A percentile compares a stretch with the other conserved stretches of the same genome.
phyloP scores from a whole-genome alignment of 345 rosid species.

The Dimocarpus longan region DNA sequence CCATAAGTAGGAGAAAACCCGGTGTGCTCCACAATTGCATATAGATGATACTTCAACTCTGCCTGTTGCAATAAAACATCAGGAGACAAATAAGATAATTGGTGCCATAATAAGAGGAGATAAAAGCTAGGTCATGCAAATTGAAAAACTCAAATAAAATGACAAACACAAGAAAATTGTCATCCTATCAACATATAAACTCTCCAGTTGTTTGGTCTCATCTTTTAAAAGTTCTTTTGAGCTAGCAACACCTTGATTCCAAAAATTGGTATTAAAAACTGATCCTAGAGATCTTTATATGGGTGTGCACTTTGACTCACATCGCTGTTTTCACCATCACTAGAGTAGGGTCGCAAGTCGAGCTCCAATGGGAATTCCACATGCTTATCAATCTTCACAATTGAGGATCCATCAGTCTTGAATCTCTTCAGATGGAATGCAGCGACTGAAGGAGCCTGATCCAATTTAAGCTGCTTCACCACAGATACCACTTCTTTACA shows the following conservation, averaged over 20 bases:
- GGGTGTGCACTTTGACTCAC: slow-evolving; percentile 38
- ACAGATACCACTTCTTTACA: slow-evolving; percentile 65
- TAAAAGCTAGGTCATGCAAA: not conserved
- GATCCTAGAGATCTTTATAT: not conserved
- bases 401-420: slow-evolving; percentile 61
- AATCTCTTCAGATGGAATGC: slow-evolving; percentile 88
- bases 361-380: slow-evolving; percentile 79
- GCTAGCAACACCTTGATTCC: not conserved
- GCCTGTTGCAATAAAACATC: slow-evolving; percentile 35
- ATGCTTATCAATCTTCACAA: slow-evolving; percentile 76
- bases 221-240: not conserved
- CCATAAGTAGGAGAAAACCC: slow-evolving; percentile 64
- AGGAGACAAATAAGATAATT: not conserved
- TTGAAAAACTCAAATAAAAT: not conserved
- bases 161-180: not conserved
- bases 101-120: not conserved
- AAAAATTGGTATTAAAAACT: not conserved
- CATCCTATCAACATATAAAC: not conserved
- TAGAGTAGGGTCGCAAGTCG: slow-evolving; percentile 71
- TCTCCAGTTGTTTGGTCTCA: not conserved
- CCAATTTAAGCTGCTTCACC: slow-evolving; percentile 83
- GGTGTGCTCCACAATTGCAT: slow-evolving; percentile 76
- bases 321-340: slow-evolving; percentile 22
- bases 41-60: slow-evolving; percentile 59
- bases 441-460: slow-evolving; percentile 64